Evolutionary conservation across 2,329 filamentous ascomycete species (phyloP).

Genomic region (Lachnellula suecica): DNA sequence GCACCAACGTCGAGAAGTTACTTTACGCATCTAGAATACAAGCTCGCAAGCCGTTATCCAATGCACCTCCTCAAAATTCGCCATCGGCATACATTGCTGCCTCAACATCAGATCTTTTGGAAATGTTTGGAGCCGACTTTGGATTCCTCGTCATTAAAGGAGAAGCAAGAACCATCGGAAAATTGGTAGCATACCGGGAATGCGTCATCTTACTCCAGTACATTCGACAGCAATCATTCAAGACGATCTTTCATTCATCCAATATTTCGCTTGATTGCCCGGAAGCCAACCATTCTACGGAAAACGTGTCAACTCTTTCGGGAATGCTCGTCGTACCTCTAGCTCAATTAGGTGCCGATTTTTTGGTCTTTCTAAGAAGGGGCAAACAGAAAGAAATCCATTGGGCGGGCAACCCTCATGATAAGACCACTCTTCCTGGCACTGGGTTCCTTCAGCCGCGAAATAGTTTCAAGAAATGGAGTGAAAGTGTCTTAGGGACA

Average conservation of each 20-base stretch:
- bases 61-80: constrained; percentile 8
- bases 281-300: constrained; percentile 9
- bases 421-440: constrained; percentile 13
- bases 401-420: constrained; percentile 25
- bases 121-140: constrained; percentile 24
- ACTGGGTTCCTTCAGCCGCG: constrained; percentile 19
- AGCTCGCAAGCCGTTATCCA: constrained; percentile 15
- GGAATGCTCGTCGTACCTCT: constrained; percentile 22
- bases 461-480: constrained; percentile 22
- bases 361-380: constrained; percentile 23
- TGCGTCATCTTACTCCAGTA: constrained; percentile 20
- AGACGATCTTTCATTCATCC: constrained; percentile 12
- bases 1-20: constrained; percentile 22
- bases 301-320: constrained; percentile 11
- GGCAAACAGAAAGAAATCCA: constrained; percentile 20
- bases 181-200: constrained; percentile 20
- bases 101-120: constrained; percentile 19
- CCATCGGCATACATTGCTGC: constrained; percentile 21
- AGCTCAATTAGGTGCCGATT: constrained; percentile 17
- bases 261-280: constrained; percentile 19
- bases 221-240: constrained; percentile 13
- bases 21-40: constrained; percentile 18
- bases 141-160: constrained; percentile 23
- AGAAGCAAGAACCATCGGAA: constrained; percentile 23
- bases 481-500: constrained; percentile 17